These are phyloP conservation scores for Talaromyces funiculosus DNA, from an alignment of 2,329 filamentous ascomycete species.

Conservation along the genomic window DNA sequence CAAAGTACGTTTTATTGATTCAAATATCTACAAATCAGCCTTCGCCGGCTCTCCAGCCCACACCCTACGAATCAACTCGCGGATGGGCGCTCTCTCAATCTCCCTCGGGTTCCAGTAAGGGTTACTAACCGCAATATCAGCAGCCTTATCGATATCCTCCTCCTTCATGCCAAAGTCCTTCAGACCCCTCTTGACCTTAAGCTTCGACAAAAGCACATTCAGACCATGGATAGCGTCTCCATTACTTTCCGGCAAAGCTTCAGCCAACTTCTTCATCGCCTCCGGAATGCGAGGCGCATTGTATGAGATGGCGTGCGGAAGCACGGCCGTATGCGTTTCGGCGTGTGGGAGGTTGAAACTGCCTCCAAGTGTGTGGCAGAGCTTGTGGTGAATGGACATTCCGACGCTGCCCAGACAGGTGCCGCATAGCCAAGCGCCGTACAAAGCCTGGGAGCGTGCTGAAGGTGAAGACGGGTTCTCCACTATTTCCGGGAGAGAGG, in stretches of 20 bases:
- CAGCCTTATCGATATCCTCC: conserved; percentile 55
- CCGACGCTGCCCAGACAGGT: conserved; percentile 54
- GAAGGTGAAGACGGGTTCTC: conserved; percentile 39
- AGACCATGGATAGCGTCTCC: conserved; percentile 55
- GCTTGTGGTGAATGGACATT: conserved; percentile 63
- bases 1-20: background rate
- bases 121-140: conserved; percentile 53
- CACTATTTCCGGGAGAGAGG: conserved; percentile 50
- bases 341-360: conserved; percentile 60
- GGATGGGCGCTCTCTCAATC: conserved; percentile 48
- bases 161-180: conserved; percentile 56
- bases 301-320: conserved; percentile 60
- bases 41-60: conserved; percentile 56
- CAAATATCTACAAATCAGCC: conserved; percentile 42
- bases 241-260: conserved; percentile 50
- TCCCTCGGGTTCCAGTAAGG: conserved; percentile 56
- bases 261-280: conserved; percentile 50
- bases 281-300: conserved; percentile 53
- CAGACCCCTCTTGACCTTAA: conserved; percentile 50
- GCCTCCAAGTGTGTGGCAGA: conserved; percentile 61
- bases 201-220: conserved; percentile 50
- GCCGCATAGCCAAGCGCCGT: conserved; percentile 62
- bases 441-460: conserved; percentile 51
- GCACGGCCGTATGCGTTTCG: conserved; percentile 59
- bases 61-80: conserved; percentile 54